Evolutionary conservation across 1,284 basidiomycete species (phyloP).

Genomic region (Porogramme epimiltina): DNA sequence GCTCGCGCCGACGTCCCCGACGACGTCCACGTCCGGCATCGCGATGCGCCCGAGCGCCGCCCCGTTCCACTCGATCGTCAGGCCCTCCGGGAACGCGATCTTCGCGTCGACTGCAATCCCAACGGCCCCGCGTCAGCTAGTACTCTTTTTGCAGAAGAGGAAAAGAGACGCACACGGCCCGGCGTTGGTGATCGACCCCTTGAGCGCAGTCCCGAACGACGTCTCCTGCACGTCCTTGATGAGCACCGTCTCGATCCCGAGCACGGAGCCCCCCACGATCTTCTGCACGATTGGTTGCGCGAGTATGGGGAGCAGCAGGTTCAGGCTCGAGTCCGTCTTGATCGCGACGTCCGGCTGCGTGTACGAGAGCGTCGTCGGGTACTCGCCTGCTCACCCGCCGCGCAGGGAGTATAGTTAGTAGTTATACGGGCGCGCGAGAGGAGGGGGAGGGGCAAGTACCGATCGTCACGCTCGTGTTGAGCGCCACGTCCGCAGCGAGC

Average conservation of each 20-base stretch:
- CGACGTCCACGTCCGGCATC: conserved; percentile 60
- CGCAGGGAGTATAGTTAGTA: background rate
- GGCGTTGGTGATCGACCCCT: conserved; percentile 71
- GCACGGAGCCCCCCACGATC: conserved; percentile 60
- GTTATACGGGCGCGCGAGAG: conserved; percentile 31
- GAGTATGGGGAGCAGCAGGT: conserved; percentile 70
- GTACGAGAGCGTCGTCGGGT: conserved; percentile 64
- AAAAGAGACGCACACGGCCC: conserved; percentile 64
- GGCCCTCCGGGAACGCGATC: conserved; percentile 67
- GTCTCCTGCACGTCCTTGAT: conserved; percentile 59
- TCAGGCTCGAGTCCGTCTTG: conserved; percentile 61
- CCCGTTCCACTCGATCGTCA: conserved; percentile 66
- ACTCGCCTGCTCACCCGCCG: conserved; percentile 49
- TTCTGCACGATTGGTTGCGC: conserved; percentile 82
- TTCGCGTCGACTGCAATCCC: conserved; percentile 75
- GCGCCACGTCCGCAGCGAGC: conserved; percentile 61
- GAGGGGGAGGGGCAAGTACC: conserved; percentile 25
- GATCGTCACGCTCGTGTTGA: conserved; percentile 60
- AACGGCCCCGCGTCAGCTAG: conserved; percentile 10
- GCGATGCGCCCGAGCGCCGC: conserved; percentile 62
- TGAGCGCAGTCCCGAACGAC: conserved; percentile 61
- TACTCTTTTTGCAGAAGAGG: background rate
- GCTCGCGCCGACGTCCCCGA: conserved; percentile 64
- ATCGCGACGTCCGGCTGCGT: conserved; percentile 61
- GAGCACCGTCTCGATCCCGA: conserved; percentile 60